Evolutionary conservation across 306 rosid species (phyloP), one percentile per base, ranked within the genome.

Genomic region (Lotus japonicus): DNA sequence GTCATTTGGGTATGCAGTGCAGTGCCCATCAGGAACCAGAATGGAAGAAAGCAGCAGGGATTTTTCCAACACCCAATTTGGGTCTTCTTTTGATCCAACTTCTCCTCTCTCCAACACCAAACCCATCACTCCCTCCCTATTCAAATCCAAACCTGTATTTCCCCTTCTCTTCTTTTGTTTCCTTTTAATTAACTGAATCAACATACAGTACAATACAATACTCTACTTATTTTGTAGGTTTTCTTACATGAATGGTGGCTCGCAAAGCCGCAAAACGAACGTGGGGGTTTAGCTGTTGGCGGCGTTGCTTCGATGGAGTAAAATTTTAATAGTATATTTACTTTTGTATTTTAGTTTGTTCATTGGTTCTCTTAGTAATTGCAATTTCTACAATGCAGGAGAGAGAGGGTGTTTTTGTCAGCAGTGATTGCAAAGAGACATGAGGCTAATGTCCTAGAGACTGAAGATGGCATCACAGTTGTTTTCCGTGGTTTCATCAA

Each of bases 211-310:
- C 13, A 14, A 19, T 41, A 11, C 6, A 16, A 5, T n/a, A 35
- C 33, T 26, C 0, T 41, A 4, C 14, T 59, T 71, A 9, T 21
- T 19, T 39, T 62, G 10, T 14, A 81, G 82, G 28, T 76, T 68
- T 55, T 61, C 73, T 50, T 81, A 14, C 55, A 58, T 14, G 80
- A 81, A 16, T 81, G 85, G 85, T 81, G 85, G 85, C 67, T 81
- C 13, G 57, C n/a, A 15, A 81, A 81, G 54, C 52, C 64, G 26
- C 61, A 23, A 31, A 14, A 0, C 9, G 73, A 67, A 4, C 28
- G 13, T 69, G 58, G 64, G 21, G 82, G 85, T n/a, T 68, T 81
- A 69, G 77, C 77, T 14, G 46, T 81, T 46, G 80, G 73, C 1
- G 82, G 85, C 6, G 21, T 81, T 43, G 57, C 85, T 72, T 73